Percentiles rank a stretch among this genome's conserved stretches.
phyloP scores from a whole-genome alignment of 2,329 filamentous ascomycete species.

The Botryotinia convoluta region DNA sequence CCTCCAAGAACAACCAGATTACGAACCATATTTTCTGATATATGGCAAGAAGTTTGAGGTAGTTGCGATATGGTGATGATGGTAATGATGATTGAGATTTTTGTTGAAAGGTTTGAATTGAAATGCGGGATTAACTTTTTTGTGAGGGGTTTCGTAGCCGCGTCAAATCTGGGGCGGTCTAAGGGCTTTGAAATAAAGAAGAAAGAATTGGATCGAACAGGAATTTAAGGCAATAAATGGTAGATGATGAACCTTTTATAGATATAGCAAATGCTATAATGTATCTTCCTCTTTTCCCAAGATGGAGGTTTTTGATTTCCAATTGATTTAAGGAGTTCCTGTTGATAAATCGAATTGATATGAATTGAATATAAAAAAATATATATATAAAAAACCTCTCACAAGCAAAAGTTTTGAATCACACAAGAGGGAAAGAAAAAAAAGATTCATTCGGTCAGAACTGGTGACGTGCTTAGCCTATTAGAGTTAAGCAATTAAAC shows the following conservation, averaged over 20 bases:
- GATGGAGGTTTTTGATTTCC: not conserved
- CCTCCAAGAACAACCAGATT: slow-evolving; percentile 94
- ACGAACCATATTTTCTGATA: slow-evolving; percentile 68
- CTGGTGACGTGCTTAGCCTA: slow-evolving; percentile 19
- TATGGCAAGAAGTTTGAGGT: not conserved
- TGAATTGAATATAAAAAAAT: not conserved
- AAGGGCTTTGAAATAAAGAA: slow-evolving; percentile 10
- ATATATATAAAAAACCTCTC: not conserved
- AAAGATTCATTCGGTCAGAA: slow-evolving; percentile 2
- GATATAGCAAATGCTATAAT: not conserved
- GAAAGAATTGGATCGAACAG: slow-evolving; percentile 1
- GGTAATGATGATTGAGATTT: not conserved
- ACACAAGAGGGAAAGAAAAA: not conserved
- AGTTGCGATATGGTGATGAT: slow-evolving; percentile 4
- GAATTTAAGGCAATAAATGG: not conserved
- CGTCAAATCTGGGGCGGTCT: slow-evolving; percentile 3
- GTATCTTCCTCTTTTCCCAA: not conserved
- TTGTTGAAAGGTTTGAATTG: slow-evolving; percentile 15
- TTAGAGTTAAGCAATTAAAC: slow-evolving; percentile 4
- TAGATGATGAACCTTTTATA: not conserved
- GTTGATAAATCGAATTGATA: not conserved
- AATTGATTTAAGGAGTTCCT: not conserved
- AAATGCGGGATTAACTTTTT: slow-evolving; percentile 27
- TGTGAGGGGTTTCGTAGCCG: slow-evolving; percentile 1
- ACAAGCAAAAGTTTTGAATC: slow-evolving; percentile 3